These are phyloP conservation scores for Penicillium fimorum DNA, from an alignment of 495 filamentous ascomycete genomes.

Conservation along the genomic window DNA sequence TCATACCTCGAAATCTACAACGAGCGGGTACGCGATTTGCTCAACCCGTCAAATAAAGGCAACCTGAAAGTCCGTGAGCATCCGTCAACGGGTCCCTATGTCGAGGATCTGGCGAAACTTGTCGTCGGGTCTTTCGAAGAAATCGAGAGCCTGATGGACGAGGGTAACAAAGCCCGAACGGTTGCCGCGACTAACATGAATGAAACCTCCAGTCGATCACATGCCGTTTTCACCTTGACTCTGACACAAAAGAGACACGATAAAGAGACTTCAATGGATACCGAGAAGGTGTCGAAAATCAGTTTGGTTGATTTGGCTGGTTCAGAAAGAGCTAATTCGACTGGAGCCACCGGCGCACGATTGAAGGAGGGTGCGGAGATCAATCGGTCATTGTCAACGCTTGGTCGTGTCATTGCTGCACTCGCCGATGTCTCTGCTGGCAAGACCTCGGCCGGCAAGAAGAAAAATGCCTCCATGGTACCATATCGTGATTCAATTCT, in stretches of 20 bases:
- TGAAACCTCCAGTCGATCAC: conserved; percentile 95
- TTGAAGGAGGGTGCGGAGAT: conserved; percentile 99
- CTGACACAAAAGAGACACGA: conserved; percentile 94
- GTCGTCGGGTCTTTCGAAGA: conserved; percentile 96
- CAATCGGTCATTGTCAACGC: conserved; percentile 92
- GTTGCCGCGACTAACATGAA: conserved; percentile 99
- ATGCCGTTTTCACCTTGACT: conserved; percentile 96
- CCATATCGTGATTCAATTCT: conserved; percentile 96
- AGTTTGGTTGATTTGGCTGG: conserved; percentile 97
- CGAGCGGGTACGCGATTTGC: conserved; percentile 91
- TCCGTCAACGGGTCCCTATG: conserved; percentile 94
- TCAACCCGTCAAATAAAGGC: conserved; percentile 95
- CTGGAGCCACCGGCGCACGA: conserved; percentile 91
- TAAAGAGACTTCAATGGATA: conserved; percentile 89
- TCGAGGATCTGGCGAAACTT: conserved; percentile 94
- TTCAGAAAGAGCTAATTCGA: conserved; percentile 93
- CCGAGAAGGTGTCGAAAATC: conserved; percentile 97
- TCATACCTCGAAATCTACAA: conserved; percentile 99
- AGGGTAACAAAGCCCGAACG: conserved; percentile 97
- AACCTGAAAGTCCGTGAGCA: conserved; percentile 97
- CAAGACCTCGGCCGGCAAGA: conserved; percentile 63
- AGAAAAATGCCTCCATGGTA: conserved; percentile 80
- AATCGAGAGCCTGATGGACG: conserved; percentile 98
- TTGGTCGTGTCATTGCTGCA: conserved; percentile 97
- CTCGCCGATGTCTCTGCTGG: conserved; percentile 86